phyloP scores from a whole-genome alignment of 2,329 filamentous ascomycete species.

The Fusarium citri region DNA sequence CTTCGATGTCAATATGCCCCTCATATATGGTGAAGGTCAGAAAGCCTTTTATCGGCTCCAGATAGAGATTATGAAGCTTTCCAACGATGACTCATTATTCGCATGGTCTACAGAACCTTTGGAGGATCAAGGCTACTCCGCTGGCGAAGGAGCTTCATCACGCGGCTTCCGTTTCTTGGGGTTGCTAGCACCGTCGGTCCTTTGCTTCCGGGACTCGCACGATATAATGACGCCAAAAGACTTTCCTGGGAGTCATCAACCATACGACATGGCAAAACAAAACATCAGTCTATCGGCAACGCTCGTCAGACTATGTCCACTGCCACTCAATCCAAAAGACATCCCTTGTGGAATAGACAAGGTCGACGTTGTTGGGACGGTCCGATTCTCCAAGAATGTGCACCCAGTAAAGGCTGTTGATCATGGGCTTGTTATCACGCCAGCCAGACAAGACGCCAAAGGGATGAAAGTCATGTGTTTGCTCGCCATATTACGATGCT shows the following conservation, averaged over 20 bases:
- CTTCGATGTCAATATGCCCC: constrained; percentile 23
- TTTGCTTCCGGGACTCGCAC: constrained; percentile 17
- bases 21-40: constrained; percentile 15
- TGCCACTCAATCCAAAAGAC: constrained; percentile 2
- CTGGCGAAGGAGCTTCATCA: not conserved
- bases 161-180: constrained; percentile 6
- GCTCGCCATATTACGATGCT: constrained; percentile 3
- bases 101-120: constrained; percentile 25
- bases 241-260: not conserved
- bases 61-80: constrained; percentile 25
- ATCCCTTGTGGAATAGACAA: not conserved
- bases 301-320: constrained; percentile 2
- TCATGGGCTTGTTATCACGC: constrained; percentile 12
- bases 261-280: constrained; percentile 13
- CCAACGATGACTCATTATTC: constrained; percentile 14
- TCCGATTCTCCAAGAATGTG: constrained; percentile 1
- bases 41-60: constrained; percentile 21
- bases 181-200: not conserved
- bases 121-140: not conserved
- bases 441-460: constrained; percentile 2
- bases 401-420: constrained; percentile 8
- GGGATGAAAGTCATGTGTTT: constrained; percentile 19
- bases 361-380: constrained; percentile 12
- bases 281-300: constrained; percentile 10
- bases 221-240: constrained; percentile 5